These are phyloP conservation scores for Neurospora sp. DNA, from an alignment of 2,329 filamentous ascomycete species.

Conservation along the genomic window DNA sequence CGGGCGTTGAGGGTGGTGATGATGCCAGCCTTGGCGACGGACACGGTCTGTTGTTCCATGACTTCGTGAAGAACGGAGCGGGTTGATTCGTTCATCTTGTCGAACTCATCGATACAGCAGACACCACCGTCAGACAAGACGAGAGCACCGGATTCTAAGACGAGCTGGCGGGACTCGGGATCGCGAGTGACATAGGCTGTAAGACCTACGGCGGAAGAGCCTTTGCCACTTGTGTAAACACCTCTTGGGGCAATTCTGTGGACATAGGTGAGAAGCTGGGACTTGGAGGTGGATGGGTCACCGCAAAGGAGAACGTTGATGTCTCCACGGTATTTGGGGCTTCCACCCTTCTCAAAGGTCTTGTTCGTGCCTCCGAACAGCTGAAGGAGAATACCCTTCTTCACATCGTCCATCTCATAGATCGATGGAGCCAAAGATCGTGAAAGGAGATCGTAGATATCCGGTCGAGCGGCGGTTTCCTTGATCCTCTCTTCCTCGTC, in stretches of 20 bases:
- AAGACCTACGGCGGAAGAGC: constrained; percentile 70
- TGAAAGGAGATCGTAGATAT: constrained; percentile 87
- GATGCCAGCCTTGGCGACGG: constrained; percentile 83
- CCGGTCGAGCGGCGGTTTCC: constrained; percentile 64
- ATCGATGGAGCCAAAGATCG: constrained; percentile 89
- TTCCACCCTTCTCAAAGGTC: constrained; percentile 91
- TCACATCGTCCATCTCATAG: constrained; percentile 97
- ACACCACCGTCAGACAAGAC: constrained; percentile 74
- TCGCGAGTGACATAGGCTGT: constrained; percentile 75
- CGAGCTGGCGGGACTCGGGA: constrained; percentile 68
- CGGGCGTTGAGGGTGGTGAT: constrained; percentile 93
- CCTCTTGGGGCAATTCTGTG: constrained; percentile 93
- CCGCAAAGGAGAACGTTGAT: constrained; percentile 96
- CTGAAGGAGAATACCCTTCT: constrained; percentile 94
- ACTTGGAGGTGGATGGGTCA: constrained; percentile 94
- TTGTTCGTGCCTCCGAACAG: constrained; percentile 98
- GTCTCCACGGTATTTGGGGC: constrained; percentile 89
- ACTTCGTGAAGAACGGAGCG: constrained; percentile 78
- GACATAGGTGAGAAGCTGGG: constrained; percentile 85
- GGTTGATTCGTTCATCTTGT: constrained; percentile 75
- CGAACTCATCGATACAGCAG: constrained; percentile 78
- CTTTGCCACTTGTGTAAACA: constrained; percentile 74
- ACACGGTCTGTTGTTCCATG: constrained; percentile 82
- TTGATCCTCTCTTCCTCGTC: constrained; percentile 88
- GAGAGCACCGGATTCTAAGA: constrained; percentile 69